Evolutionary conservation across 1,139 yeast genomes (phyloP).

Genomic region (Lipomyces yarrowii): DNA sequence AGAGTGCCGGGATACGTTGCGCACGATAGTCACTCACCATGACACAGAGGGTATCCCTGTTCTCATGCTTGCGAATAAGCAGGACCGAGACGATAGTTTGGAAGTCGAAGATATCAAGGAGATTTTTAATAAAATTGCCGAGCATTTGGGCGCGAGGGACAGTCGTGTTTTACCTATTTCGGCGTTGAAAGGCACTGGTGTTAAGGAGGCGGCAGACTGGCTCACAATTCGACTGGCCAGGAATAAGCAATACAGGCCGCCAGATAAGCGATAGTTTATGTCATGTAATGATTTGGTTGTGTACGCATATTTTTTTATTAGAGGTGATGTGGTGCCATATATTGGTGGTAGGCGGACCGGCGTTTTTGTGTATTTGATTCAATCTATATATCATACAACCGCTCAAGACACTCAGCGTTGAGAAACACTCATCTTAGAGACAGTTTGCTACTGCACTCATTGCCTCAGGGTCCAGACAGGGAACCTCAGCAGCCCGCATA

Average conservation of each 20-base stretch:
- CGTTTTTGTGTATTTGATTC: neutral
- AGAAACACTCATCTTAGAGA: no score
- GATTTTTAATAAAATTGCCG: constrained; percentile 76
- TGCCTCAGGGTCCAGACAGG: no score
- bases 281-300: neutral
- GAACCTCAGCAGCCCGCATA: neutral
- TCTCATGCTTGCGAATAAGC: constrained; percentile 92
- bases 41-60: constrained; percentile 79
- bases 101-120: constrained; percentile 79
- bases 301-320: neutral
- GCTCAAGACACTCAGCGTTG: no score
- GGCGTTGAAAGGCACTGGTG: constrained; percentile 85
- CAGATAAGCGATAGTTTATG: constrained; percentile 44
- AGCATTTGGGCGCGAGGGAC: constrained; percentile 86
- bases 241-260: constrained; percentile 75
- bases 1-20: constrained; percentile 72
- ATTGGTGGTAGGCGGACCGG: neutral
- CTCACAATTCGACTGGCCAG: constrained; percentile 71
- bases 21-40: constrained; percentile 53
- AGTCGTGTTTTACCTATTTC: constrained; percentile 86
- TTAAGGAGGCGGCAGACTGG: constrained; percentile 89
- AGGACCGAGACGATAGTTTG: constrained; percentile 82
- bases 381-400: no score
- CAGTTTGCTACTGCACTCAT: no score
- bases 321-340: neutral